phyloP scores from a whole-genome alignment of 2,329 filamentous ascomycete species.

The Talaromyces atroroseus region DNA sequence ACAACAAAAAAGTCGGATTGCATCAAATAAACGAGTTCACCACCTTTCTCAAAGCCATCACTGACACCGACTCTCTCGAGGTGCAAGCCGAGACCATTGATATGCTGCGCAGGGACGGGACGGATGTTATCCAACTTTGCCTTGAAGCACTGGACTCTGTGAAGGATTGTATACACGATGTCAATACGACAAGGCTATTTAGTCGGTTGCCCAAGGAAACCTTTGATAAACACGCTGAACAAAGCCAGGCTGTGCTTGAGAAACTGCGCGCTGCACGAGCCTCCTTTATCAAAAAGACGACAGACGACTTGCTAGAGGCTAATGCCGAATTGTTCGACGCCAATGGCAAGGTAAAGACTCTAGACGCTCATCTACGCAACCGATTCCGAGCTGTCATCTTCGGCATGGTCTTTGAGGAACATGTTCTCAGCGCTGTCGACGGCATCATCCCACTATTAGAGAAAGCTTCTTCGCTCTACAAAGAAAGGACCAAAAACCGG shows the following conservation, averaged over 20 bases:
- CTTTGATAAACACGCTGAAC: slow-evolving; percentile 19
- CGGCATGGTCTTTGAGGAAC: slow-evolving; percentile 46
- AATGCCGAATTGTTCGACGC: slow-evolving; percentile 40
- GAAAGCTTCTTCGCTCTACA: slow-evolving; percentile 33
- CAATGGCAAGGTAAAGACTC: slow-evolving; percentile 31
- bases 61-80: slow-evolving; percentile 31
- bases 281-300: slow-evolving; percentile 29
- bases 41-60: slow-evolving; percentile 34
- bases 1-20: slow-evolving; percentile 20
- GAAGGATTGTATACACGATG: slow-evolving; percentile 24
- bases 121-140: slow-evolving; percentile 23
- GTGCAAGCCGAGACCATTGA: slow-evolving; percentile 30
- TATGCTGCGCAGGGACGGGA: slow-evolving; percentile 26
- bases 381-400: slow-evolving; percentile 39
- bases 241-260: slow-evolving; percentile 18
- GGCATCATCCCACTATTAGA: slow-evolving; percentile 33
- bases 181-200: slow-evolving; percentile 27
- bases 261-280: slow-evolving; percentile 23
- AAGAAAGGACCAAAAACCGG: slow-evolving; percentile 29
- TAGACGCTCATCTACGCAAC: slow-evolving; percentile 19
- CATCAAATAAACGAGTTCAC: slow-evolving; percentile 31
- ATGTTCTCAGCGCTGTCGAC: slow-evolving; percentile 27
- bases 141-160: slow-evolving; percentile 20
- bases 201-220: slow-evolving; percentile 19
- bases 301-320: slow-evolving; percentile 36